Conservation (phyloP, 2,329 filamentous ascomycete genomes). For the Harringtonia lauricola region DNA sequence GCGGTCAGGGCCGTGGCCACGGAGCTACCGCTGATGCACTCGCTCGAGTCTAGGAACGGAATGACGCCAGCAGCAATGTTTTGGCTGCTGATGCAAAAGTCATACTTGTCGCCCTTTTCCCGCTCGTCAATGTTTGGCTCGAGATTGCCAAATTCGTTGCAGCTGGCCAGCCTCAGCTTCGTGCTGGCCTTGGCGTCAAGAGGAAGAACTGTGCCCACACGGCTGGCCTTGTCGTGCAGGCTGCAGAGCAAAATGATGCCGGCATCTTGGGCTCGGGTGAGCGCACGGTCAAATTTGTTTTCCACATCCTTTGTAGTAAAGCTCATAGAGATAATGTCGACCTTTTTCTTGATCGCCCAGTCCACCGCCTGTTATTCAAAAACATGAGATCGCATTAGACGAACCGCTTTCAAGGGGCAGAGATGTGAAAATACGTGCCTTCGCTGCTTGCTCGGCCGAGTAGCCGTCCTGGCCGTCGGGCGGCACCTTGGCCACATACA, state of each 20-base stretch:
- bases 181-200: neutral
- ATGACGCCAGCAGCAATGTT: conserved; percentile 6
- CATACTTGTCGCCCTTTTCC: conserved; percentile 1
- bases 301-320: neutral
- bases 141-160: conserved; percentile 7
- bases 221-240: conserved; percentile 6
- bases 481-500: conserved; percentile 8
- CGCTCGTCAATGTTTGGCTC: neutral
- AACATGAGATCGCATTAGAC: no score
- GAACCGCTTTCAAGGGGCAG: no score
- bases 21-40: conserved; percentile 6
- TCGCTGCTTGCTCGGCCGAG: conserved; percentile 2
- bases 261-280: neutral
- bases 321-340: conserved; percentile 11
- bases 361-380: conserved; percentile 1
- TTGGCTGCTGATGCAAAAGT: conserved; percentile 5
- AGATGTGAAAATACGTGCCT: no score
- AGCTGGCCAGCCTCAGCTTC: conserved; percentile 3
- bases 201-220: neutral
- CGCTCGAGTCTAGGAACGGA: conserved; percentile 5
- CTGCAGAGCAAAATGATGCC: conserved; percentile 6
- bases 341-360: conserved; percentile 5
- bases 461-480: conserved; percentile 3
- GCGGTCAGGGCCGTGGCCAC: conserved; percentile 8
- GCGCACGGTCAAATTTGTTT: neutral